These are phyloP conservation scores for Amylostereum chailletii DNA, from an alignment of 1,284 basidiomycete genomes.

Conservation along the genomic window DNA sequence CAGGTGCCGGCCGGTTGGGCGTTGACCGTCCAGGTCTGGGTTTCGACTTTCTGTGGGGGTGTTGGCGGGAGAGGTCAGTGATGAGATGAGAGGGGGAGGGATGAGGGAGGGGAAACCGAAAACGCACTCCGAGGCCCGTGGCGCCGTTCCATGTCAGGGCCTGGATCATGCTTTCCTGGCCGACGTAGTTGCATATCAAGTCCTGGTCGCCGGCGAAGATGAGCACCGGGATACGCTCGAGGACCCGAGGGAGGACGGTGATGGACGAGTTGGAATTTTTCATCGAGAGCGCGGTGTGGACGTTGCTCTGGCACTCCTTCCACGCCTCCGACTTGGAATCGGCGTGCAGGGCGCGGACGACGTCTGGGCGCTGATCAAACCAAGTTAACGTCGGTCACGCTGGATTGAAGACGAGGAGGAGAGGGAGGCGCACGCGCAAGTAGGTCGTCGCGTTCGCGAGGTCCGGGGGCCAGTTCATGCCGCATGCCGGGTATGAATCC, in stretches of 20 bases:
- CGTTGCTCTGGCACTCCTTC: slow-evolving; percentile 78
- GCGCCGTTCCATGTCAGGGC: slow-evolving; percentile 79
- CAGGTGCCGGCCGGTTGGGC: slow-evolving; percentile 80
- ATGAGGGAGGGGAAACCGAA: background rate
- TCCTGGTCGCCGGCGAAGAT: slow-evolving; percentile 96
- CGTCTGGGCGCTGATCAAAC: slow-evolving; percentile 58
- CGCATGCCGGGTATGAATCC: slow-evolving; percentile 84
- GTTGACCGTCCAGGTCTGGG: slow-evolving; percentile 76
- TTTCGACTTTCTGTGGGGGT: slow-evolving; percentile 53
- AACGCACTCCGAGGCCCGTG: slow-evolving; percentile 76
- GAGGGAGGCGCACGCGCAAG: slow-evolving; percentile 56
- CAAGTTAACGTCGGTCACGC: slow-evolving; percentile 5
- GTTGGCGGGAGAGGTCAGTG: slow-evolving; percentile 1
- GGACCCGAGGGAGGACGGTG: slow-evolving; percentile 69
- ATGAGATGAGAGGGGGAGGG: background rate
- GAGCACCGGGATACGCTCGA: slow-evolving; percentile 77
- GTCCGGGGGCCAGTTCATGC: slow-evolving; percentile 98
- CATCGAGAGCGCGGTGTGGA: slow-evolving; percentile 59
- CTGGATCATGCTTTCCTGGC: slow-evolving; percentile 81
- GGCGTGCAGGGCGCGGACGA: slow-evolving; percentile 81
- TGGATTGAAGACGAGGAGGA: background rate
- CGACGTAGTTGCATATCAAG: slow-evolving; percentile 92
- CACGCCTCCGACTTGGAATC: slow-evolving; percentile 71
- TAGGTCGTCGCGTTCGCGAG: slow-evolving; percentile 73
- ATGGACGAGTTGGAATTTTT: slow-evolving; percentile 63